Evolutionary conservation across 2,329 filamentous ascomycete species (phyloP).

Genomic region (Penicillium rolfsii): DNA sequence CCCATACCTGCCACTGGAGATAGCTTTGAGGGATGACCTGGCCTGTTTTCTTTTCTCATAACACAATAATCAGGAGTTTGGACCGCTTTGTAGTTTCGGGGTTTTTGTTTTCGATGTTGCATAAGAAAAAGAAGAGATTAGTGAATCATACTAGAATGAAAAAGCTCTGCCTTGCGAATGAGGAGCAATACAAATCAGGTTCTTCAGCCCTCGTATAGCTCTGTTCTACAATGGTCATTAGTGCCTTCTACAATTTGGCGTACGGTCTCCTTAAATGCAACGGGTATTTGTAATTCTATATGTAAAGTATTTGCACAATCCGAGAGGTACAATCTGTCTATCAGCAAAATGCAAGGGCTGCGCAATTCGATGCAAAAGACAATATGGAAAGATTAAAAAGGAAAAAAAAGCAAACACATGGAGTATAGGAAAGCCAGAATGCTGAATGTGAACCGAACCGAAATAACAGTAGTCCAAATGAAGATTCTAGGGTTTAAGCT

Average conservation of each 20-base stretch:
- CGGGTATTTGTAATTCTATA: constrained; percentile 11
- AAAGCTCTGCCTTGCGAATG: not conserved
- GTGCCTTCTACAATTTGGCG: not conserved
- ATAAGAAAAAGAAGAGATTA: not conserved
- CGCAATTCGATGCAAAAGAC: constrained; percentile 7
- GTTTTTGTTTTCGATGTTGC: not conserved
- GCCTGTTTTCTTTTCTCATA: not conserved
- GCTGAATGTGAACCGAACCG: not conserved
- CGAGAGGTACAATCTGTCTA: constrained; percentile 10
- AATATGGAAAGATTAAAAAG: not conserved
- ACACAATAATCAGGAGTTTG: not conserved
- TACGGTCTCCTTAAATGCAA: not conserved
- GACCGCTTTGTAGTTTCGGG: not conserved
- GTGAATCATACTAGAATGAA: too few relatives aligned
- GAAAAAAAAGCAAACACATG: not conserved
- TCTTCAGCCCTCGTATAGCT: not conserved
- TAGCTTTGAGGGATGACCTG: not conserved
- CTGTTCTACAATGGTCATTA: not conserved
- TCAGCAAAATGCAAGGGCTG: constrained; percentile 10
- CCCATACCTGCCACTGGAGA: not conserved
- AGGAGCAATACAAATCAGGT: not conserved
- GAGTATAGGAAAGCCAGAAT: constrained; percentile 9
- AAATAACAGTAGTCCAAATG: not conserved
- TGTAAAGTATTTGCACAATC: constrained; percentile 10
- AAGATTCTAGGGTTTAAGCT: not conserved